phyloP scores from a whole-genome alignment of 2,329 filamentous ascomycete species.

The Aspergillus sp. region DNA sequence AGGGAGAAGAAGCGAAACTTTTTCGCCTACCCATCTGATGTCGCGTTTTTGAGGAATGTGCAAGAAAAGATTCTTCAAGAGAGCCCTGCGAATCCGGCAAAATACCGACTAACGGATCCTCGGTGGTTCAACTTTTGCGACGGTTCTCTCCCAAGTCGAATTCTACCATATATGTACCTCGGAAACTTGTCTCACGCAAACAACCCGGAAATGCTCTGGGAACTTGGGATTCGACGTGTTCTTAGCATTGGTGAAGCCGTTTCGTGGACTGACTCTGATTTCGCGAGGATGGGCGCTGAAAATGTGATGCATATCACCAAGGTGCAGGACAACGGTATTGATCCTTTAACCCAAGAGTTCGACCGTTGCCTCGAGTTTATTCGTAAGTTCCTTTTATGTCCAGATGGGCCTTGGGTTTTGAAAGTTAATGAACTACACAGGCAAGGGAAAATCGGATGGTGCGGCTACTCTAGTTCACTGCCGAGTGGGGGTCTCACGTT shows the following conservation, averaged over 20 bases:
- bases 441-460: conserved; percentile 71
- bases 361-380: conserved; percentile 86
- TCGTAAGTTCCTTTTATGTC: conserved; percentile 57
- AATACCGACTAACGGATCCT: conserved; percentile 53
- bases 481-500: conserved; percentile 90
- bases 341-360: conserved; percentile 84
- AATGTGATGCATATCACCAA: conserved; percentile 79
- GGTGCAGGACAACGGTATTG: conserved; percentile 96
- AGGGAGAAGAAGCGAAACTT: conserved; percentile 82
- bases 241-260: conserved; percentile 89
- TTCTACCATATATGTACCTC: conserved; percentile 93
- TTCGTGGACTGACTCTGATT: conserved; percentile 71
- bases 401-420: too few relatives aligned
- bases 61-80: conserved; percentile 70
- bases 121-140: conserved; percentile 81
- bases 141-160: conserved; percentile 83
- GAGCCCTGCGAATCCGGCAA: conserved; percentile 31
- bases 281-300: conserved; percentile 70
- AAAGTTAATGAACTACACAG: conserved; percentile 47
- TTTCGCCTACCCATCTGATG: conserved; percentile 92
- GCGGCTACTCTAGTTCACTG: conserved; percentile 93
- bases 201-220: conserved; percentile 77
- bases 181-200: conserved; percentile 93
- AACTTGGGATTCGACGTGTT: conserved; percentile 81
- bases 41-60: conserved; percentile 74